phyloP scores from a whole-genome alignment of 306 rosid species.

The Fragaria vesca region DNA sequence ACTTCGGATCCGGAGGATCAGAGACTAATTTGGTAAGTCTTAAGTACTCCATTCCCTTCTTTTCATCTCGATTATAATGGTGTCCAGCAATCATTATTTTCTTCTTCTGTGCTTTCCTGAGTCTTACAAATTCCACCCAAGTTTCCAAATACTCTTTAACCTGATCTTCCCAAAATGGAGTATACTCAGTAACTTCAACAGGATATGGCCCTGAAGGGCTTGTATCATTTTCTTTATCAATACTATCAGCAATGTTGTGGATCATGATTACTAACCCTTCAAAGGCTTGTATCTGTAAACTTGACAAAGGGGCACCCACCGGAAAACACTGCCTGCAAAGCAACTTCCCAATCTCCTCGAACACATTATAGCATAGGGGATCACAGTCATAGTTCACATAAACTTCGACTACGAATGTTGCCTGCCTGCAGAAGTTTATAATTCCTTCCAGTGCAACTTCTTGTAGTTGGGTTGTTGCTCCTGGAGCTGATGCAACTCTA shows the following conservation, averaged over 20 bases:
- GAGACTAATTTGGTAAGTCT: constrained; percentile 57
- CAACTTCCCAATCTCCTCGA: constrained; percentile 74
- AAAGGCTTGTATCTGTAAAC: constrained; percentile 72
- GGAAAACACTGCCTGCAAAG: constrained; percentile 83
- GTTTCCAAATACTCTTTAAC: constrained; percentile 40
- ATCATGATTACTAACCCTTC: constrained; percentile 70
- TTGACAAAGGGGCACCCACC: constrained; percentile 38
- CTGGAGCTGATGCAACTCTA: constrained; percentile 46
- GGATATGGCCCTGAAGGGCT: constrained; percentile 38
- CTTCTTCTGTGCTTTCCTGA: constrained; percentile 67
- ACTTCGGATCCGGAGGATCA: constrained; percentile 75
- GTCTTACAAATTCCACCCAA: constrained; percentile 61
- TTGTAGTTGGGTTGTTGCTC: constrained; percentile 61
- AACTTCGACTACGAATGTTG: constrained; percentile 57
- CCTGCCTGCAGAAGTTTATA: constrained; percentile 82
- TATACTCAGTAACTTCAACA: constrained; percentile 46
- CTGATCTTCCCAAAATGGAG: constrained; percentile 75
- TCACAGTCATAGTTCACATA: constrained; percentile 80
- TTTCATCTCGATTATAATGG: constrained; percentile 81
- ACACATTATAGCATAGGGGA: constrained; percentile 58
- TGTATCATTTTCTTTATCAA: constrained; percentile 53
- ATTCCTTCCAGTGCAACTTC: constrained; percentile 90
- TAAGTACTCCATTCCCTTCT: constrained; percentile 81
- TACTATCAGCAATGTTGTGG: constrained; percentile 80
- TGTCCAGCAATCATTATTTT: constrained; percentile 68